Base-by-base conservation (phyloP, 768 basidiomycete genomes). In the Naematelia encephala region DNA sequence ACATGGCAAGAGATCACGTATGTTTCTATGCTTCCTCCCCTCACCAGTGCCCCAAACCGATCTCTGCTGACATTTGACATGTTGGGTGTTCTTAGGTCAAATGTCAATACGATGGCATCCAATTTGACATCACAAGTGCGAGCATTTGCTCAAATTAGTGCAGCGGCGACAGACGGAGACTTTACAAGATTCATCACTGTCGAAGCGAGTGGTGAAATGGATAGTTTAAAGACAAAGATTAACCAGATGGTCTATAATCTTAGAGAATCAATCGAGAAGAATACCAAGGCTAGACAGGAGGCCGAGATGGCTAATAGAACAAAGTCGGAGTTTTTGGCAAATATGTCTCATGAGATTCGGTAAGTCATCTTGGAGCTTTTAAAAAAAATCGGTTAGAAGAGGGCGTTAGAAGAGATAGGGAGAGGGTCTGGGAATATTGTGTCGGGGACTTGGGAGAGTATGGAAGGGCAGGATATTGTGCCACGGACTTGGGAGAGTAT, bases 1-100 rank as follows among this genome's bases (percentile, higher is more conserved):
- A 93, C 91, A 29, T 99, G 96, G 96, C 90, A 93, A 69, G 92
- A 94, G 76, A 98, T 99, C 76, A 97, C 93, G 89, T 92, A 74
- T 57, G 89, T 83, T 19, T 4, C 11, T 30, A 10, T 23, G 14
- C 23, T 8, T 28, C 5, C 34, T 39, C 34, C 34, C 16, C 34
- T 8, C n/a, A n/a, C 12, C 13, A 1, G 28, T 48, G 14, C 39
- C 26, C 21, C 3, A 26, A 39, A 19, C 46, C 22, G 43, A 4
- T 21, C 14, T n/a, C 53, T 54, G 5, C 25, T 29, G 49, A 19
- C 25, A 13, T 50, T n/a, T n/a, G n/a, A n/a, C n/a, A n/a, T n/a
- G n/a, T n/a, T n/a, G n/a, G n/a, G n/a, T 25, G 5, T 27, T 22
- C 50, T 11, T 66, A 93, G 91, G 14, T 83, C 91, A 69, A 92